phyloP scores from a whole-genome alignment of 164 flowering plant species.

The Vitis amurensis region DNA sequence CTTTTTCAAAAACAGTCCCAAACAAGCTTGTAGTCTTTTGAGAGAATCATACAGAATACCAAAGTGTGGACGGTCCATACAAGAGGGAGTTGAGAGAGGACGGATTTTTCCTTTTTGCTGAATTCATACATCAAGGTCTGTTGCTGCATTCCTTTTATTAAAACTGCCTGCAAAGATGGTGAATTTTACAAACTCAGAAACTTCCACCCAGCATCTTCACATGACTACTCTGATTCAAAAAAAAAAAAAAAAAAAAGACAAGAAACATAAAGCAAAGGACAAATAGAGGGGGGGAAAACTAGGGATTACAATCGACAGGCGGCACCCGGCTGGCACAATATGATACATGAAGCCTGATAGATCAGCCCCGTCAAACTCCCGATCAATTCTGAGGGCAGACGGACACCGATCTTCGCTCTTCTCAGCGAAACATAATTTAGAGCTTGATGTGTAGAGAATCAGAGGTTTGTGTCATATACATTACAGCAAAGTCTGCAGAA shows the following conservation, averaged over 20 bases:
- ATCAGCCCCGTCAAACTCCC: no score
- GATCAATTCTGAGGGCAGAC: no score
- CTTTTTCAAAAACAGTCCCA: no score
- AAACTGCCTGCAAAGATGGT: conserved; percentile 15
- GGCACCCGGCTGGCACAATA: conserved; percentile 17
- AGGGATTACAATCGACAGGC: conserved; percentile 20
- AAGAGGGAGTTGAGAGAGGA: not conserved
- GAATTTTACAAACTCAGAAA: conserved; percentile 14
- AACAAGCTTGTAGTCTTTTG: no score
- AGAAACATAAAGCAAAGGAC: no score
- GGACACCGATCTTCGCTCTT: conserved; percentile 6
- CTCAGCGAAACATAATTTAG: not conserved
- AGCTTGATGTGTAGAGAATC: not conserved
- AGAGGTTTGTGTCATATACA: conserved; percentile 10
- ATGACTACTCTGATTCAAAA: conserved; percentile 16
- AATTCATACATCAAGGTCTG: not conserved
- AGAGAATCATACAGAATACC: not conserved
- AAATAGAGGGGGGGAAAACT: not conserved
- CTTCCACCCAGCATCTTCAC: conserved; percentile 7
- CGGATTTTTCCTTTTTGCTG: not conserved
- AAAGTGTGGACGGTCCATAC: not conserved
- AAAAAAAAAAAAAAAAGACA: not conserved
- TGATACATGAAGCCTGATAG: conserved; percentile 22
- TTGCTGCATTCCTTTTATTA: conserved; percentile 14
- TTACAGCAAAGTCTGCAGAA: not conserved